These are phyloP conservation scores for Trametes sanguinea DNA, from an alignment of 768 basidiomycete genomes.

Conservation along the genomic window DNA sequence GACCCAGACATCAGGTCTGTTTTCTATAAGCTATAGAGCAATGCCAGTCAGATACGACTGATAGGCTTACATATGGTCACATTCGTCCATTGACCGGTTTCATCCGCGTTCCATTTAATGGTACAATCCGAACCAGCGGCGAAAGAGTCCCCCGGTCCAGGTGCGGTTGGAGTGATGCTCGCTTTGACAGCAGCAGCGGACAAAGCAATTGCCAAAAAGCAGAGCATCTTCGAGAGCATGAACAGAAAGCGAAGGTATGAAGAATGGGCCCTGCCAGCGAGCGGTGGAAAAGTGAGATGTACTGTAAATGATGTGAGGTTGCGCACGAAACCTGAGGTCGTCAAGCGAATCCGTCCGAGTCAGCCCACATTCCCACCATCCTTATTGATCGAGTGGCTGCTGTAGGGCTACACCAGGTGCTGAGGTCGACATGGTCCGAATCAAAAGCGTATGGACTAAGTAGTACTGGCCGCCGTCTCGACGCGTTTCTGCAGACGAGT, in stretches of 20 bases:
- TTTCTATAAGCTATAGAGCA: neutral
- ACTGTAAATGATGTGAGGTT: too few relatives aligned
- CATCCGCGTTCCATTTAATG: conserved; percentile 38
- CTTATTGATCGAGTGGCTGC: too few relatives aligned
- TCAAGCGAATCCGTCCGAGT: neutral
- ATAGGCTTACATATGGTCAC: conserved; percentile 38
- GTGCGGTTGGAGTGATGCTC: conserved; percentile 36
- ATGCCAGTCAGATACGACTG: neutral
- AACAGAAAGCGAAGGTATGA: neutral
- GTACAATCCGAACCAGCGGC: conserved; percentile 37
- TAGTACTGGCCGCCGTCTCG: neutral
- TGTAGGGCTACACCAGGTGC: neutral
- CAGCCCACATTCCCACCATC: neutral
- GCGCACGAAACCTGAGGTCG: too few relatives aligned
- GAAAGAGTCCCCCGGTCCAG: conserved; percentile 42
- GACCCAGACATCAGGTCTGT: conserved; percentile 44
- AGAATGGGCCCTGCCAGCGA: neutral
- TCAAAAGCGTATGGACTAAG: neutral
- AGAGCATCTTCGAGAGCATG: conserved; percentile 1
- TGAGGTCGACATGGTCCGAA: too few relatives aligned
- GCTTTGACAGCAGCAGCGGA: conserved; percentile 20
- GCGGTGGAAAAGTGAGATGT: neutral
- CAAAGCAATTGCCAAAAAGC: conserved; percentile 1
- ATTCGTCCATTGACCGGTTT: conserved; percentile 37
- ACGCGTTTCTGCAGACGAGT: neutral